phyloP scores from a whole-genome alignment of 345 rosid species.

The Toxicodendron radicans region DNA sequence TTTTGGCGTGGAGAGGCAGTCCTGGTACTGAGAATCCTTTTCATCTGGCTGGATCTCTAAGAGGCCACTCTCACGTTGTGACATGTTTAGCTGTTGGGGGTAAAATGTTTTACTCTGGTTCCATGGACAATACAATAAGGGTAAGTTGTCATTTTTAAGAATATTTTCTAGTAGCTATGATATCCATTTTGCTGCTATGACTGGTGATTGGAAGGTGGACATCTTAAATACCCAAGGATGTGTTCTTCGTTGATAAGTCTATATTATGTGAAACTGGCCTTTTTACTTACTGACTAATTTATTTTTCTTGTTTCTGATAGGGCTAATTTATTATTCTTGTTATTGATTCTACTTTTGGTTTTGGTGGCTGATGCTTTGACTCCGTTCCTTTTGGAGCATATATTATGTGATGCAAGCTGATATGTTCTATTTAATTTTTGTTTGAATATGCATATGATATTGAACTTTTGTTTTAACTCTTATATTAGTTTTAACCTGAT shows the following conservation, averaged over 20 bases:
- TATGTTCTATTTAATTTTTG: neutral
- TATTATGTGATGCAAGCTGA: neutral
- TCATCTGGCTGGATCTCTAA: conserved; percentile 6
- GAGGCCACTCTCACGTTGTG: too few species aligned
- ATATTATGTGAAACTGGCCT: neutral
- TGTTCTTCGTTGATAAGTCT: neutral
- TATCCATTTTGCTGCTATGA: too few species aligned
- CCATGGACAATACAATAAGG: too few species aligned
- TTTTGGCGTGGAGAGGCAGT: conserved; percentile 12
- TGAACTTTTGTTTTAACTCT: neutral
- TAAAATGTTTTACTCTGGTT: too few species aligned
- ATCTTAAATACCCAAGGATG: neutral
- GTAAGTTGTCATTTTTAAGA: too few species aligned
- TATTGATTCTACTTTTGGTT: neutral
- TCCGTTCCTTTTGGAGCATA: neutral
- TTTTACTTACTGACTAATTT: neutral
- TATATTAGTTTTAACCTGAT: neutral
- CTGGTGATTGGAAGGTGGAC: too few species aligned
- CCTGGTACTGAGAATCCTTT: neutral
- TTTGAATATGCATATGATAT: neutral
- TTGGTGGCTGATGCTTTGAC: neutral
- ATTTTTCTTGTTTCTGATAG: too few species aligned
- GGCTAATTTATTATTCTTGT: too few species aligned
- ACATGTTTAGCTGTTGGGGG: too few species aligned
- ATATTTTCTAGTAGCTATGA: too few species aligned